Conservation (phyloP, 1,284 basidiomycete species). For the Pterula multifida region DNA sequence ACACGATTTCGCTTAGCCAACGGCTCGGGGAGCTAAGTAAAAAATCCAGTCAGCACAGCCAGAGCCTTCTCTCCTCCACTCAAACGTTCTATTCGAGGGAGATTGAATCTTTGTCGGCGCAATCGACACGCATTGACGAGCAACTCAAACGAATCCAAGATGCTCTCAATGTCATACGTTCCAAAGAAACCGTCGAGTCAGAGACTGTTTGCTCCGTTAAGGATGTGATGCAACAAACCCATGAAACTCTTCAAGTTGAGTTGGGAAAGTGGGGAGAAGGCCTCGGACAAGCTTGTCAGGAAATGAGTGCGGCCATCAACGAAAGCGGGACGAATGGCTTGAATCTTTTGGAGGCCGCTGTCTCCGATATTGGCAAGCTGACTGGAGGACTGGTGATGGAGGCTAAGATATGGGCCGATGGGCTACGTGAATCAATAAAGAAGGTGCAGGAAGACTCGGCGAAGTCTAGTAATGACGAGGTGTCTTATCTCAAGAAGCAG, state of each 20-base stretch:
- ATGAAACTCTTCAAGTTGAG: constrained; percentile 38
- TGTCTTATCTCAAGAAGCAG: background rate
- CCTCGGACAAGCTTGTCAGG: constrained; percentile 35
- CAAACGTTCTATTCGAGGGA: constrained; percentile 47
- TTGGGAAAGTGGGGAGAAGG: constrained; percentile 42
- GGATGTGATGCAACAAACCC: constrained; percentile 35
- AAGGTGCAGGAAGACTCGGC: constrained; percentile 52
- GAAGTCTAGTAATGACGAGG: constrained; percentile 28
- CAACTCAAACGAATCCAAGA: constrained; percentile 48
- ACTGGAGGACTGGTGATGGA: constrained; percentile 52
- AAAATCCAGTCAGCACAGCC: constrained; percentile 38
- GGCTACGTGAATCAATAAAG: constrained; percentile 43
- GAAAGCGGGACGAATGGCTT: constrained; percentile 30
- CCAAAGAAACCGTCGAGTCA: constrained; percentile 42
- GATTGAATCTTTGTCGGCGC: constrained; percentile 36
- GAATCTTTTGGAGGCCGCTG: constrained; percentile 38
- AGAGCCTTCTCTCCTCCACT: constrained; percentile 42
- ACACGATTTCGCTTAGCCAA: constrained; percentile 39
- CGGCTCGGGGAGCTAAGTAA: constrained; percentile 56
- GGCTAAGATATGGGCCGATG: constrained; percentile 41
- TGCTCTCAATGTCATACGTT: constrained; percentile 45
- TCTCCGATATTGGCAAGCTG: constrained; percentile 38
- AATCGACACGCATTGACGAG: constrained; percentile 45
- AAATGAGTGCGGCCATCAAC: constrained; percentile 34
- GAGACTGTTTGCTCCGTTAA: constrained; percentile 39